A percentile compares a stretch with the other conserved stretches of the same genome.
Conservation (phyloP, 106 monocot species). For the Chionographis japonica region DNA sequence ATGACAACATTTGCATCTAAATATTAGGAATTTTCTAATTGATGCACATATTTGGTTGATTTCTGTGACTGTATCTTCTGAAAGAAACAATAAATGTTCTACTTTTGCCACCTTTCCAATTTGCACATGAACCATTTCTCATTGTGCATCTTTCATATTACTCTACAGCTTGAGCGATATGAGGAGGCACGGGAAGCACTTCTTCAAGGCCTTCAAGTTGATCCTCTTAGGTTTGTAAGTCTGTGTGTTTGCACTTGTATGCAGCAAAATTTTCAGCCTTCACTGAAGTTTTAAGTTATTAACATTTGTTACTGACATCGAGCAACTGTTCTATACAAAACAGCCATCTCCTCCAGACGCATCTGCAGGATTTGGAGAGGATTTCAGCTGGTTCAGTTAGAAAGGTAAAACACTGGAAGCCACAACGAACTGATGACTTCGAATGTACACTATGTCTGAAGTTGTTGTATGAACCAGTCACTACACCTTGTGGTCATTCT, state of each 20-base stretch:
- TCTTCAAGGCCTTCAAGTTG: conserved; percentile 77
- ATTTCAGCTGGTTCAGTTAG: conserved; percentile 33
- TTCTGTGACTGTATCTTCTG: no score
- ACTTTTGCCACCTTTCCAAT: not conserved
- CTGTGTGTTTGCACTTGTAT: not conserved
- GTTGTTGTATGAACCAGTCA: conserved; percentile 89
- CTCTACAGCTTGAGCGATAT: conserved; percentile 76
- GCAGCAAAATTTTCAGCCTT: not conserved
- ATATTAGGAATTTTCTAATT: no score
- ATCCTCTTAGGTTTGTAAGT: conserved; percentile 70
- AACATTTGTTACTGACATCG: not conserved
- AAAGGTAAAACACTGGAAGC: conserved; percentile 33
- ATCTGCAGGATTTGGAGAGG: conserved; percentile 51
- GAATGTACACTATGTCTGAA: conserved; percentile 93
- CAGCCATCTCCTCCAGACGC: conserved; percentile 55
- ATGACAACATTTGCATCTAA: no score
- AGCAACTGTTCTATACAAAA: conserved; percentile 8
- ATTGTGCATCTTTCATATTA: not conserved
- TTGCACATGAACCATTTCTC: not conserved
- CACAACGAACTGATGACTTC: conserved; percentile 82
- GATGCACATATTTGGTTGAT: no score
- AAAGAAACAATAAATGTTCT: no score
- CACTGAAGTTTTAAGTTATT: not conserved
- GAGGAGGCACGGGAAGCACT: conserved; percentile 77
- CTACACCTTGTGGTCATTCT: conserved; percentile 98